A percentile compares a stretch with the other conserved stretches of the same genome.
These are phyloP conservation scores for Xanthoconium stramineum DNA, from an alignment of 768 basidiomycete species.

Conservation along the genomic window DNA sequence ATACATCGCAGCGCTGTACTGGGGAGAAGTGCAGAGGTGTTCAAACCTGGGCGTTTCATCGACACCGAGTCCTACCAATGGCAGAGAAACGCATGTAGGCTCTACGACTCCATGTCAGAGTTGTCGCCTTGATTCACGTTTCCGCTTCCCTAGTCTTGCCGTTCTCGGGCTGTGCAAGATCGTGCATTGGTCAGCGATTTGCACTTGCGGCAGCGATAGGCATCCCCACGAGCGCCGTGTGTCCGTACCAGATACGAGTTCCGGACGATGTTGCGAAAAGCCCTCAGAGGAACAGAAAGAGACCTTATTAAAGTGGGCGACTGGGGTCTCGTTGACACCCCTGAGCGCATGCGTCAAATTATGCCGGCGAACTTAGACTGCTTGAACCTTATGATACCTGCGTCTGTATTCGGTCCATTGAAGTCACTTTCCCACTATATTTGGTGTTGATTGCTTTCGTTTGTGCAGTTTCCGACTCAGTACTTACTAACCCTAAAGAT, in stretches of 20 bases:
- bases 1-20: constrained; percentile 43
- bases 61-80: constrained; percentile 48
- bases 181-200: constrained; percentile 50
- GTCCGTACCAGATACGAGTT: constrained; percentile 39
- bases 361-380: constrained; percentile 11
- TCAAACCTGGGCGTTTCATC: constrained; percentile 49
- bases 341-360: constrained; percentile 25
- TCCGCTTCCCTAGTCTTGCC: constrained; percentile 33
- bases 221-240: constrained; percentile 42
- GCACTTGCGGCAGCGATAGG: constrained; percentile 41
- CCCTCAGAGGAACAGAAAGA: constrained; percentile 34
- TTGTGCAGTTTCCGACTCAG: too few species aligned
- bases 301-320: constrained; percentile 35
- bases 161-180: constrained; percentile 44
- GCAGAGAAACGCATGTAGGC: constrained; percentile 33
- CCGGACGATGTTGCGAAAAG: constrained; percentile 34
- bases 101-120: not conserved
- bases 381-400: too few species aligned
- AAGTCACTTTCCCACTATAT: too few species aligned
- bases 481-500: constrained; percentile 25
- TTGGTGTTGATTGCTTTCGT: too few species aligned
- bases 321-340: constrained; percentile 36
- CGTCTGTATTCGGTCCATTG: too few species aligned
- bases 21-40: constrained; percentile 43
- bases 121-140: not conserved